These are phyloP conservation scores for Malus hybrid DNA, from an alignment of 331 rosid genomes.

Conservation along the genomic window DNA sequence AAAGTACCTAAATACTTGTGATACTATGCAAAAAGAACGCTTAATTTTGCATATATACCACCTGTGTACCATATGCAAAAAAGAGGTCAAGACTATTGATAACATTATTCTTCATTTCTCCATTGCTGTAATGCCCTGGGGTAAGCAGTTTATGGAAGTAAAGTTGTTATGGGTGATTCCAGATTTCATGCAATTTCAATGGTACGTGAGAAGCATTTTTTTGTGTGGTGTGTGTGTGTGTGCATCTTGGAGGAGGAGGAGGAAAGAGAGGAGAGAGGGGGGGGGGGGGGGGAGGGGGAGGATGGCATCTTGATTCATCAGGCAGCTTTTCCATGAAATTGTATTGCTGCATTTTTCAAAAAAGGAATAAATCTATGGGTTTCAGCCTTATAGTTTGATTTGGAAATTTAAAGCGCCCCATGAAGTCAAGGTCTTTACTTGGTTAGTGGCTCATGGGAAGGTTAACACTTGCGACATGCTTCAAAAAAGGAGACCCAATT, in stretches of 20 bases:
- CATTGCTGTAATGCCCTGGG: neutral
- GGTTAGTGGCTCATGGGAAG: neutral
- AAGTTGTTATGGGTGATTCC: neutral
- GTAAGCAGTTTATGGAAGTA: neutral
- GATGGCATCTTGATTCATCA: neutral
- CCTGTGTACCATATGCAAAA: neutral
- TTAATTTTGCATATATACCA: neutral
- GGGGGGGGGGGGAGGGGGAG: too few relatives aligned
- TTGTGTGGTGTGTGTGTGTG: too few relatives aligned
- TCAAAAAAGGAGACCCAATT: neutral
- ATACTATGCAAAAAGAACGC: neutral
- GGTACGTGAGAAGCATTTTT: neutral
- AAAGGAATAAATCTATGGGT: neutral
- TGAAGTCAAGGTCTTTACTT: neutral
- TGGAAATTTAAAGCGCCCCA: neutral
- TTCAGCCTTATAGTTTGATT: neutral
- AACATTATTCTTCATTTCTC: neutral
- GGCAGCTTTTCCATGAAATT: neutral
- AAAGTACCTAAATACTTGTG: neutral
- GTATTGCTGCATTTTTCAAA: neutral
- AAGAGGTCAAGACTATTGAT: neutral
- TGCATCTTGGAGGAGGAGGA: too few relatives aligned
- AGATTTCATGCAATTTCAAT: neutral
- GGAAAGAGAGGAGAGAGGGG: too few relatives aligned
- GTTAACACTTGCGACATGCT: neutral